These are phyloP conservation scores for Fragilaria crotonensis DNA, from an alignment of 108 stramenopile species.

Conservation along the genomic window DNA sequence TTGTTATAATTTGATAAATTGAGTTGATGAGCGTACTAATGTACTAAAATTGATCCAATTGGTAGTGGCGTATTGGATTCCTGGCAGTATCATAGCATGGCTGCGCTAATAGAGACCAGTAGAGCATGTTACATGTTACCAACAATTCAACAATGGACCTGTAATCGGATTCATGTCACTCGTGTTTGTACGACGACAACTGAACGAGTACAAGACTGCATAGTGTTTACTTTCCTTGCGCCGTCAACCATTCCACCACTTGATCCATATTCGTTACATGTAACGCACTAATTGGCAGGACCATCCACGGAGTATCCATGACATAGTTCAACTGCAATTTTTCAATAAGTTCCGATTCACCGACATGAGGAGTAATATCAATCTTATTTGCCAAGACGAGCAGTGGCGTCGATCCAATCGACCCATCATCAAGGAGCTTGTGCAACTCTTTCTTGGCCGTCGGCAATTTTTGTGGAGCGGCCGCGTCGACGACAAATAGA, in stretches of 20 bases:
- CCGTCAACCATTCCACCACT: slow-evolving; percentile 90
- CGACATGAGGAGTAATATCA: slow-evolving; percentile 84
- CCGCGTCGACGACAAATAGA: slow-evolving; percentile 91
- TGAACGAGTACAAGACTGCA: too few relatives aligned
- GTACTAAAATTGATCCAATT: too few relatives aligned
- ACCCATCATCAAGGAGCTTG: slow-evolving; percentile 88
- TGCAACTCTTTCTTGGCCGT: slow-evolving; percentile 92
- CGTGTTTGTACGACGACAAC: too few relatives aligned
- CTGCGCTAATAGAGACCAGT: too few relatives aligned
- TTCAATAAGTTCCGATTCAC: slow-evolving; percentile 82
- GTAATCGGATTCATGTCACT: too few relatives aligned
- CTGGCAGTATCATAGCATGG: too few relatives aligned
- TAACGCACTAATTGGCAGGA: slow-evolving; percentile 86
- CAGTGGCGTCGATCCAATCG: slow-evolving; percentile 82
- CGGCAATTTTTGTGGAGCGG: slow-evolving; percentile 79
- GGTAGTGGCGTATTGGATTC: too few relatives aligned
- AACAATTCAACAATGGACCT: too few relatives aligned
- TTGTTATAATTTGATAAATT: too few relatives aligned
- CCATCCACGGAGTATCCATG: slow-evolving; percentile 95
- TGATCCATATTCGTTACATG: slow-evolving; percentile 90
- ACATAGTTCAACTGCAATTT: slow-evolving; percentile 92
- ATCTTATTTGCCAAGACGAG: slow-evolving; percentile 94
- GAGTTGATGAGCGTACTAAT: too few relatives aligned
- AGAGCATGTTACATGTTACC: too few relatives aligned
- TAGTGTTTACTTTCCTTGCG: slow-evolving; percentile 66